Base-by-base conservation (phyloP, 345 rosid genomes). In the sweet orange (Citrus sinensis) region DNA sequence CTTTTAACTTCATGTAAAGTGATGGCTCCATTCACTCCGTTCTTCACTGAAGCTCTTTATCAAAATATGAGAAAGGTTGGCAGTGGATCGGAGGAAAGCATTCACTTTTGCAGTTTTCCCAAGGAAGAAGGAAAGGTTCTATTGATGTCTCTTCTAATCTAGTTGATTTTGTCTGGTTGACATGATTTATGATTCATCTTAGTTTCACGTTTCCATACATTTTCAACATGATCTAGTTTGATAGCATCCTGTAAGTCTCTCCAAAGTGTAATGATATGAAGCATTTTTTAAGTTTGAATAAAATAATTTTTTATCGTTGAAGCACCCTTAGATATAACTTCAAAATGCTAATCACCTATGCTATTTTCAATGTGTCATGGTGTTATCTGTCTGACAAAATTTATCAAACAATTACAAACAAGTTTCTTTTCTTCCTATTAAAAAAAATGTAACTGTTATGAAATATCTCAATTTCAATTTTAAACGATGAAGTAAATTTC, bases 1-100 rank as follows among this genome's bases (percentile, higher is more conserved):
- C 97, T 97, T 85, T 83, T 93, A 40, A 94, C 97, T 72, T 88
- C 98, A 49, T 94, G 99, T 82, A 93, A 92, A 86, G 99, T 93
- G 82, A 97, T 97, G 99, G 88, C 98, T 61, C 92, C 98, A 66
- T 93, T 97, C 82, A 97, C 99, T n/a, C 99, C 99, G 7, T 97
- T 97, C 89, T 97, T 97, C 79, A 92, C 98, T 9, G 99, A 97
- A 83, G 89, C 87, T 67, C 90, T 97, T 54, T 97, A 94, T 82
- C 99, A 97, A 82, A 97, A 97, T 86, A 79, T 97, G 92, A 85
- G 98, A 65, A 97, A 92, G 89, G 98, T 83, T 58, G 78, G 83
- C 74, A 56, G 83, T 71, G 91, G 89, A 66, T 86, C 92, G 9
- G 98, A 93, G 84, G 97, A 97, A 83, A 92, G 97, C 80, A 87